Base-by-base conservation (phyloP, 345 rosid species). In the Zanthoxylum bungeanum region DNA sequence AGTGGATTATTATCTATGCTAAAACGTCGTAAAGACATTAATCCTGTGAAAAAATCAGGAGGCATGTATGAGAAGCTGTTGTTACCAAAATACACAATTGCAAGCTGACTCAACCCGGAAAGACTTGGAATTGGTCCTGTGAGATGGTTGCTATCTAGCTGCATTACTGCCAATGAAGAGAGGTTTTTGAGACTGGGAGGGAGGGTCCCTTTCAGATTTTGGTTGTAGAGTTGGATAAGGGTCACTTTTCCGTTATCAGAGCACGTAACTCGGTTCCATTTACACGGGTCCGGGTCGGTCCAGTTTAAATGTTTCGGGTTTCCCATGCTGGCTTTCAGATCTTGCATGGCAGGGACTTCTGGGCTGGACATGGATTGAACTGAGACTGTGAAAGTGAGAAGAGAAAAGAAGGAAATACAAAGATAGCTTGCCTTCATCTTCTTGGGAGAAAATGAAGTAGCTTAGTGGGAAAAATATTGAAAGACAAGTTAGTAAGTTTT, bases 281-380 rank as follows among this genome's bases (percentile, higher is more conserved):
- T 10, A 64, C 98, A 93, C 0, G 94, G 97, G 71, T 90, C 77
- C 40, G 87, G 62, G 69, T 80, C 75, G 11, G 91, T 70, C 98
- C 93, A 93, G 60, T 78, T 79, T 30, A 90, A 75, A 56, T 64
- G 74, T 28, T 75, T 0, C n/a, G 86, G 79, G 22, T 83, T 76
- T 25, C 49, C 81, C 11, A 89, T 76, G 62, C 79, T 75, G 16
- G 75, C 57, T 68, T 34, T 64, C 59, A 82, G 79, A 8, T 72
- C 37, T 49, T 67, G 28, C 65, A 61, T 37, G 12, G 46, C 28
- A 36, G 65, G 14, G 7, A 27, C 28, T 21, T 61, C 49, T 21
- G 49, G 30, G 27, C 30, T 33, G 27, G 30, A 37, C 65, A 21
- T 28, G 34, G 65, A 36, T 39, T 36, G 5, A 10, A 60, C 49